Evolutionary conservation across 495 filamentous ascomycete genomes (phyloP).

Genomic region (Penicillium chermesinum): DNA sequence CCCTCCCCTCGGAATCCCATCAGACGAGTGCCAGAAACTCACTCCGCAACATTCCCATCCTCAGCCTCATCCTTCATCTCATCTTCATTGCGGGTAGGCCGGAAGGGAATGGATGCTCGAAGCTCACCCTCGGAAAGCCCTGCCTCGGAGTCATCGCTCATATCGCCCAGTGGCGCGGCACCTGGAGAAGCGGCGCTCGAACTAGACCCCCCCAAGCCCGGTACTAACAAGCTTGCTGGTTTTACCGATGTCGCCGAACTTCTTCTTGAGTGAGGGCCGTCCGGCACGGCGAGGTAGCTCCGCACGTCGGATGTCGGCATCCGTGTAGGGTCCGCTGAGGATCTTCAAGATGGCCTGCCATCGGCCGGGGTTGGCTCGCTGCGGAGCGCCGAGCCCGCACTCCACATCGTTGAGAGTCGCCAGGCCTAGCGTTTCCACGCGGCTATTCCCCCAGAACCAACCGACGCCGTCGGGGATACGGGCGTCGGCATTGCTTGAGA

Average conservation of each 20-base stretch:
- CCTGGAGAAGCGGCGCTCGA: no score
- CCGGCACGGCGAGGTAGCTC: conserved; percentile 4
- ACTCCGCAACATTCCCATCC: no score
- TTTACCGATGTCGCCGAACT: conserved; percentile 29
- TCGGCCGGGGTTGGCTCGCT: conserved; percentile 33
- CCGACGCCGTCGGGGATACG: conserved; percentile 39
- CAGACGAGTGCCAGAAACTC: no score
- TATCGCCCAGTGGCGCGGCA: no score
- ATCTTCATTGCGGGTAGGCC: no score
- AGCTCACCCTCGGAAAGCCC: no score
- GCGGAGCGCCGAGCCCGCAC: conserved; percentile 36
- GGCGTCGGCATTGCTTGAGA: conserved; percentile 36
- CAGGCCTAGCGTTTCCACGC: conserved; percentile 50
- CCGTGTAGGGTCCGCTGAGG: conserved; percentile 25
- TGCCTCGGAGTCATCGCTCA: no score
- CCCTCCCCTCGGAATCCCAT: no score
- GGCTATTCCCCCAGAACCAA: conserved; percentile 55
- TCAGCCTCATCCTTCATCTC: no score
- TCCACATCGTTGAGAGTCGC: conserved; percentile 49
- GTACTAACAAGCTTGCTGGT: conserved; percentile 33
- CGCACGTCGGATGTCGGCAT: neutral
- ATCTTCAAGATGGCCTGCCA: conserved; percentile 45
- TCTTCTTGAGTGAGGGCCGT: conserved; percentile 19
- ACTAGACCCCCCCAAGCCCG: conserved; percentile 17
- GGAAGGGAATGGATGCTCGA: no score